Conservation (phyloP, 768 basidiomycete species). For the Gymnopilus junonius region DNA sequence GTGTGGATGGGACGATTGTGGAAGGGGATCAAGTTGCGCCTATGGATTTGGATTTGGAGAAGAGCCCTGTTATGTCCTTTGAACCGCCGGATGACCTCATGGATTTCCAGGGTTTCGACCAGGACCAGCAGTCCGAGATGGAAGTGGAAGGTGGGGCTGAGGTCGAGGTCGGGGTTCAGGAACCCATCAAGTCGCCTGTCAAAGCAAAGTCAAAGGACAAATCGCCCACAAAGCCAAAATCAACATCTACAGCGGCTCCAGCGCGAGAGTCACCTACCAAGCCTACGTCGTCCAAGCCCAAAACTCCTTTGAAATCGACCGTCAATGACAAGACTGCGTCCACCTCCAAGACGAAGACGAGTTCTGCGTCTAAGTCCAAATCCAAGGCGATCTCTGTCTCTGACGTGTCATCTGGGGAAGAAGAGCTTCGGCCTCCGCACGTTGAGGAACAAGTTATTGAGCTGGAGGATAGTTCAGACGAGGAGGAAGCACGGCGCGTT, state of each 20-base stretch:
- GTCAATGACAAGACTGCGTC: not conserved
- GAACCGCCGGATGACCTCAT: not conserved
- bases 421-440: not conserved
- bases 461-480: conserved; percentile 1
- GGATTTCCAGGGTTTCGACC: not conserved
- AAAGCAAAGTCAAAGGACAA: conserved; percentile 4
- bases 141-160: conserved; percentile 16
- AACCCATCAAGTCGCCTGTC: conserved; percentile 5
- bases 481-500: conserved; percentile 8
- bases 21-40: not conserved
- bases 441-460: conserved; percentile 15
- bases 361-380: conserved; percentile 10
- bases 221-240: conserved; percentile 16
- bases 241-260: too few species aligned
- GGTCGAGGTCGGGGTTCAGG: conserved; percentile 3
- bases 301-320: not conserved
- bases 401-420: not conserved
- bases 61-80: not conserved
- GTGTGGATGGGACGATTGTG: conserved; percentile 1
- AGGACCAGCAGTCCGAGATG: not conserved
- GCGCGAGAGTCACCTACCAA: conserved; percentile 1
- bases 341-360: conserved; percentile 6
- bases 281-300: not conserved
- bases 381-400: not conserved
- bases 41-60: not conserved